Base-by-base conservation (phyloP, 2,329 filamentous ascomycete genomes). In the Thermochaetoides dissita region DNA sequence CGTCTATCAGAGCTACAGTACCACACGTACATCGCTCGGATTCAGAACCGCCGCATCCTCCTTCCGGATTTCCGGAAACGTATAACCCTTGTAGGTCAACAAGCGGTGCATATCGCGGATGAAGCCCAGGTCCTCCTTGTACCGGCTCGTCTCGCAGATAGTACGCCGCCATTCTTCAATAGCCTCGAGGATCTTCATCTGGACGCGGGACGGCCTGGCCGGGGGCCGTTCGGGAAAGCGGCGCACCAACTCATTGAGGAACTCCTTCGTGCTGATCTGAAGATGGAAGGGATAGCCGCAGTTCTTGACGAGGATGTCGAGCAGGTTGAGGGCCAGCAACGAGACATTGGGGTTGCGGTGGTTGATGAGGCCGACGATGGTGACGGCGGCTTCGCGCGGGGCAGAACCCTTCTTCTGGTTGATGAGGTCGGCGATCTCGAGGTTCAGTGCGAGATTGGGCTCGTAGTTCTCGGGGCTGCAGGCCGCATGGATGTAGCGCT, bases 281-380 rank as follows among this genome's bases (percentile, higher is more conserved):
- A 98, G 78, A 59, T 98, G 91, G 63, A 98, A 98, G 1, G 91
- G 88, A 60, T 98, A 98, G 55, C 91, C 91, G 72, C 91, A 98
- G 67, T 98, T 98, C 71, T 98, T 98, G 63, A 96, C 91, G 63
- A 91, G 96, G 49, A 96, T 96, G 61, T 98, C 91, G 59, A 98
- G 84, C 52, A 98, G 76, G 66, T 81, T 80, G 57, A 96, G 73
- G 46, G 91, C 89, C 45, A 96, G 74, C 51, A 98, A 69, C 47
- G 88, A 83, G 52, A 98, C 86, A 62, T 94, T 96, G 46, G 88
- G 84, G 60, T 96, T 98, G 60, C 91, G 84, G 63, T 94, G 86
- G 66, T 98, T 98, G 69, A 96, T 80, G 58, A 88, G 87, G 64
- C 83, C 81, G 55, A 95, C 89, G 51, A 96, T 94, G 49, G 87